Percentiles rank a stretch among this genome's conserved stretches.
Evolutionary conservation across 2,329 filamentous ascomycete genomes (phyloP).

Genomic region (Paraconiothyrium brasiliense): DNA sequence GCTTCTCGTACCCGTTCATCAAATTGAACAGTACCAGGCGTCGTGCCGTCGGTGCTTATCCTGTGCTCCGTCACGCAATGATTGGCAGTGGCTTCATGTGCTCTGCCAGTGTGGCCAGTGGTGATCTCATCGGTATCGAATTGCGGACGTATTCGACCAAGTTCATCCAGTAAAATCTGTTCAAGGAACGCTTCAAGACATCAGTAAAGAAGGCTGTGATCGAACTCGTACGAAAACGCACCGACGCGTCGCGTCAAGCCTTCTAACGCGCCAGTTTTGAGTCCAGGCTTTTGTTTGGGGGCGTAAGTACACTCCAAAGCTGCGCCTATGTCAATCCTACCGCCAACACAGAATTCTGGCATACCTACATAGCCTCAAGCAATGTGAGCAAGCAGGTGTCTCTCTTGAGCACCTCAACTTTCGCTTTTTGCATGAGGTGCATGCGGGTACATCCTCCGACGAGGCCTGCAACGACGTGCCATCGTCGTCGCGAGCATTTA

Average conservation of each 20-base stretch:
- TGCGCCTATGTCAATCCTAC: constrained; percentile 26
- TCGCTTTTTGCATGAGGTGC: constrained; percentile 43
- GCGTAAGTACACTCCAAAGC: constrained; percentile 42
- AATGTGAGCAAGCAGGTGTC: constrained; percentile 44
- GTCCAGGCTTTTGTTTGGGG: constrained; percentile 45
- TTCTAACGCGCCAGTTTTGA: constrained; percentile 46
- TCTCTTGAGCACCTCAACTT: constrained; percentile 46
- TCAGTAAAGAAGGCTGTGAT: constrained; percentile 2
- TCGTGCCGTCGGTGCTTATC: background rate
- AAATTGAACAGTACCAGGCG: constrained; percentile 3
- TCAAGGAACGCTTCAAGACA: constrained; percentile 39
- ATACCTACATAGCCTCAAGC: constrained; percentile 42
- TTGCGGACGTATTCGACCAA: constrained; percentile 34
- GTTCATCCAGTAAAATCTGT: constrained; percentile 39
- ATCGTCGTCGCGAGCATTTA: constrained; percentile 37
- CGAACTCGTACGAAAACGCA: constrained; percentile 21
- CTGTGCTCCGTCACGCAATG: background rate
- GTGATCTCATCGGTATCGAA: constrained; percentile 25
- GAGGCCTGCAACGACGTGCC: constrained; percentile 25
- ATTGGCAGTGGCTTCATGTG: background rate
- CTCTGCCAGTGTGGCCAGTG: background rate
- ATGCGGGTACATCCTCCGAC: constrained; percentile 42
- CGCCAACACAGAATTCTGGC: background rate
- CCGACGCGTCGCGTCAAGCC: constrained; percentile 46
- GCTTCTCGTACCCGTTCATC: background rate